Percentiles rank a stretch among this genome's conserved stretches.
These are phyloP conservation scores for Globisporangium spiculum DNA, from an alignment of 352 stramenopile species.

Conservation along the genomic window DNA sequence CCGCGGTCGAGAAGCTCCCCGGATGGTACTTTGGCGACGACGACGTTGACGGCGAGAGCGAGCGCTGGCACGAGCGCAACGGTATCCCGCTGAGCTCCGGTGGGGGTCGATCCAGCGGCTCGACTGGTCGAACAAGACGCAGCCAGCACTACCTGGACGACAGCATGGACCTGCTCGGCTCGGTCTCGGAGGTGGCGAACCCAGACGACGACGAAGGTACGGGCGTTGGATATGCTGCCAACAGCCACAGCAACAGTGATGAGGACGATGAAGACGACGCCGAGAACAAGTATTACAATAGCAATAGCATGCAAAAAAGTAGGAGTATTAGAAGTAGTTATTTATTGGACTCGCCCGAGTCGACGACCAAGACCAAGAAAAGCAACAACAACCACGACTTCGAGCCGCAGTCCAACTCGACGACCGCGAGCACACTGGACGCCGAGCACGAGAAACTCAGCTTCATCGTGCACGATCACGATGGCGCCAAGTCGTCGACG, in stretches of 20 bases:
- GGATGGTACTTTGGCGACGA: slow-evolving; percentile 61
- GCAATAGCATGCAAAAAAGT: slow-evolving; percentile 1
- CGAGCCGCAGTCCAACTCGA: slow-evolving; percentile 13
- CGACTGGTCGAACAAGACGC: slow-evolving; percentile 17
- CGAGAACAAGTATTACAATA: slow-evolving; percentile 12
- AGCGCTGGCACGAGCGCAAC: slow-evolving; percentile 5
- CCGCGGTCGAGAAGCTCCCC: slow-evolving; percentile 60
- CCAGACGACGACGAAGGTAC: background rate
- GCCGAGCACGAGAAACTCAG: slow-evolving; percentile 28
- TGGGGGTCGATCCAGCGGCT: background rate
- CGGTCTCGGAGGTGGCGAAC: slow-evolving; percentile 11
- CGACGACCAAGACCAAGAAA: background rate
- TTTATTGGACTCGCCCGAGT: slow-evolving; percentile 22
- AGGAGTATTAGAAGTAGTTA: slow-evolving; percentile 23
- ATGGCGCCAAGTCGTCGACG: slow-evolving; percentile 9
- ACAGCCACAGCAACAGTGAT: background rate
- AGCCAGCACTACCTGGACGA: slow-evolving; percentile 17
- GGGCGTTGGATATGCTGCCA: background rate
- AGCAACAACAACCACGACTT: background rate
- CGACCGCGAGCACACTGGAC: slow-evolving; percentile 5
- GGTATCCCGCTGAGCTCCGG: slow-evolving; percentile 2
- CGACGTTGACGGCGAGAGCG: slow-evolving; percentile 21
- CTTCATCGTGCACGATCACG: slow-evolving; percentile 9
- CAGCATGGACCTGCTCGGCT: slow-evolving; percentile 19
- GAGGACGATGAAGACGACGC: slow-evolving; percentile 2